A percentile compares a stretch with the other conserved stretches of the same genome.
Evolutionary conservation across 2,329 filamentous ascomycete genomes (phyloP).

Genomic region (Thielaviopsis euricoi): DNA sequence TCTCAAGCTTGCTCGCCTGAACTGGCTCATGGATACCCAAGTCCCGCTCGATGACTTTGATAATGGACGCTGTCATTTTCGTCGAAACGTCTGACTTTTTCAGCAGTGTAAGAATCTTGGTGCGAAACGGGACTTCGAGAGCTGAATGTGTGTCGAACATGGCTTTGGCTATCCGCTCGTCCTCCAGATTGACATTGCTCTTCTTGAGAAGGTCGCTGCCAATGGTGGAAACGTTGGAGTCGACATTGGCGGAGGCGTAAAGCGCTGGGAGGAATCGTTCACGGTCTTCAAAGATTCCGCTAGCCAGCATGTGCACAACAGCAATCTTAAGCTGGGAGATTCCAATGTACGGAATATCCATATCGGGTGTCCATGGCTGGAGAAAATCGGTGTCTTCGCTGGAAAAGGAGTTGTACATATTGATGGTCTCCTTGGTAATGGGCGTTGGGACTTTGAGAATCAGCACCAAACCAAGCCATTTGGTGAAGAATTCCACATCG

Average conservation of each 20-base stretch:
- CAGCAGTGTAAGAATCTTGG: conserved; percentile 58
- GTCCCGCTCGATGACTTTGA: conserved; percentile 42
- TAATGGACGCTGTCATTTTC: conserved; percentile 48
- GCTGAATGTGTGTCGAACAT: conserved; percentile 61
- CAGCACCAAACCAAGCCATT: conserved; percentile 63
- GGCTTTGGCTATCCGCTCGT: conserved; percentile 40
- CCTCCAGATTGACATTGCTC: conserved; percentile 57
- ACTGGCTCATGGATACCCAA: neutral
- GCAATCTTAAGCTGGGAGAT: conserved; percentile 33
- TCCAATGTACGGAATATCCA: conserved; percentile 11
- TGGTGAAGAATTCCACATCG: conserved; percentile 59
- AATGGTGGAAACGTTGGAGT: conserved; percentile 66
- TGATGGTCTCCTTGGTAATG: neutral
- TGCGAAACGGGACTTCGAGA: conserved; percentile 56
- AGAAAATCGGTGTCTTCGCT: conserved; percentile 53
- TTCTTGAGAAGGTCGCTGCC: conserved; percentile 82
- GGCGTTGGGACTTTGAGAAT: conserved; percentile 31
- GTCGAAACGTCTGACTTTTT: conserved; percentile 63
- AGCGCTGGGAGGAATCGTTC: conserved; percentile 75
- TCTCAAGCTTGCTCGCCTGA: conserved; percentile 46
- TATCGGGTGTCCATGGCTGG: conserved; percentile 37
- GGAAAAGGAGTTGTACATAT: conserved; percentile 25
- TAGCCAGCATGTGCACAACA: conserved; percentile 57
- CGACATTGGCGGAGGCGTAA: conserved; percentile 66
- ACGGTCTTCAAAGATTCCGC: conserved; percentile 67